Conservation (phyloP, 164 flowering plant species). For the Nelumbo lutea region DNA sequence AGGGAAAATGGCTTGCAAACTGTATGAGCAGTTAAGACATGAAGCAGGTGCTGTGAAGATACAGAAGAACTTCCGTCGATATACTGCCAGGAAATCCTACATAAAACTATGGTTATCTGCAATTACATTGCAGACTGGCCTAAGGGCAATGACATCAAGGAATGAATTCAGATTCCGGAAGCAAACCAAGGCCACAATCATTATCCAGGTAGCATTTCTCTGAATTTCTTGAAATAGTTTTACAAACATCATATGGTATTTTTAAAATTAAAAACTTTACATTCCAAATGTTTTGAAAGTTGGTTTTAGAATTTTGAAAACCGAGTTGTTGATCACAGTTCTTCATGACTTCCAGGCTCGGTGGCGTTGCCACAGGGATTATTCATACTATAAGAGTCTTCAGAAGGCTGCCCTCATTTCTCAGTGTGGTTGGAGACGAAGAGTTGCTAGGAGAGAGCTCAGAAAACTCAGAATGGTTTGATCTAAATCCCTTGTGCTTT, state of each 20-base stretch:
- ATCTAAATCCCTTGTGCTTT: slow-evolving; percentile 11
- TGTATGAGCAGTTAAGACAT: slow-evolving; percentile 61
- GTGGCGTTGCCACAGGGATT: slow-evolving; percentile 61
- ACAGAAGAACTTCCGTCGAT: slow-evolving; percentile 69
- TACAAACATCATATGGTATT: neutral
- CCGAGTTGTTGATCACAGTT: neutral
- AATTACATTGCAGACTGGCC: slow-evolving; percentile 74
- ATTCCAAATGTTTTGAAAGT: neutral
- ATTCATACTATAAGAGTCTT: slow-evolving; percentile 70
- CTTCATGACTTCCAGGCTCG: slow-evolving; percentile 52
- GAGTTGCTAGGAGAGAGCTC: slow-evolving; percentile 87
- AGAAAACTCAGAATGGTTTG: slow-evolving; percentile 85
- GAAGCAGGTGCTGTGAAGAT: slow-evolving; percentile 84
- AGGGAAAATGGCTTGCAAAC: slow-evolving; percentile 73
- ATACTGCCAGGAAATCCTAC: slow-evolving; percentile 54
- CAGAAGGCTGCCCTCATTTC: slow-evolving; percentile 66
- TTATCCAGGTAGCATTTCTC: slow-evolving; percentile 56
- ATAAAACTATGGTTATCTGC: slow-evolving; percentile 43
- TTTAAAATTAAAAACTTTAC: neutral
- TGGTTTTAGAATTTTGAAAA: neutral
- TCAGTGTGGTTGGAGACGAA: slow-evolving; percentile 94
- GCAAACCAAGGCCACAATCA: slow-evolving; percentile 78
- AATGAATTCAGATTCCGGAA: slow-evolving; percentile 84
- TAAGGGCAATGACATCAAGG: slow-evolving; percentile 91
- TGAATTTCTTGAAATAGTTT: neutral